phyloP scores from a whole-genome alignment of 495 filamentous ascomycete genomes.

The Xylaria scruposa region DNA sequence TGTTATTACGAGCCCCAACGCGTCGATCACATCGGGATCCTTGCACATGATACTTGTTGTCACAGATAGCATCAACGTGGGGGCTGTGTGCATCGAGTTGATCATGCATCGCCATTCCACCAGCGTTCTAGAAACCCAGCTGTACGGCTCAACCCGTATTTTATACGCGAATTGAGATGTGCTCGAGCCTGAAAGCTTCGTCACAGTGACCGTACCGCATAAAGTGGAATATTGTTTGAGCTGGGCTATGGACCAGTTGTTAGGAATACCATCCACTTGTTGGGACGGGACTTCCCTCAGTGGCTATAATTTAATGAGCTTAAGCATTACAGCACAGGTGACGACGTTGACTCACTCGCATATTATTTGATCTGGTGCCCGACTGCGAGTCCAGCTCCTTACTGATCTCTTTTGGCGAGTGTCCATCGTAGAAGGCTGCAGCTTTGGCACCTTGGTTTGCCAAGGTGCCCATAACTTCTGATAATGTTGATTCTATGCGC shows the following conservation, averaged over 20 bases:
- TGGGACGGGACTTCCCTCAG: no score
- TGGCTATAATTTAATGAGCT: not conserved
- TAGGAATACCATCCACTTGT: not conserved
- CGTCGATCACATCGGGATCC: slow-evolving; percentile 9
- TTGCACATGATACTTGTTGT: slow-evolving; percentile 3
- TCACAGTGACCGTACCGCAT: slow-evolving; percentile 5
- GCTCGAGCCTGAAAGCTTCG: not conserved
- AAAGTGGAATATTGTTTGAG: not conserved
- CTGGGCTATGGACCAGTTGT: not conserved
- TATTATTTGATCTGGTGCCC: not conserved
- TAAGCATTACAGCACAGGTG: not conserved
- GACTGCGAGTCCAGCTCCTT: not conserved
- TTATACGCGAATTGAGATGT: not conserved
- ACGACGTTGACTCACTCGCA: not conserved
- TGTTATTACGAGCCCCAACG: no score
- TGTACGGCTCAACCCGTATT: slow-evolving; percentile 9
- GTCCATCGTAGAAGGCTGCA: not conserved
- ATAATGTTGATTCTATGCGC: slow-evolving; percentile 6
- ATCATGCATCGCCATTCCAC: slow-evolving; percentile 12
- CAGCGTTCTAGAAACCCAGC: slow-evolving; percentile 9
- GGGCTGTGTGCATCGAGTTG: not conserved
- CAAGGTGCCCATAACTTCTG: not conserved
- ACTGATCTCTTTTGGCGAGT: not conserved
- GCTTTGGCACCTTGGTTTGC: slow-evolving; percentile 1
- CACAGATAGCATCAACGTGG: slow-evolving; percentile 1